Percentiles rank a stretch among this genome's conserved stretches.
phyloP scores from a whole-genome alignment of 2,329 filamentous ascomycete species.

The Apiospora malaysiana region DNA sequence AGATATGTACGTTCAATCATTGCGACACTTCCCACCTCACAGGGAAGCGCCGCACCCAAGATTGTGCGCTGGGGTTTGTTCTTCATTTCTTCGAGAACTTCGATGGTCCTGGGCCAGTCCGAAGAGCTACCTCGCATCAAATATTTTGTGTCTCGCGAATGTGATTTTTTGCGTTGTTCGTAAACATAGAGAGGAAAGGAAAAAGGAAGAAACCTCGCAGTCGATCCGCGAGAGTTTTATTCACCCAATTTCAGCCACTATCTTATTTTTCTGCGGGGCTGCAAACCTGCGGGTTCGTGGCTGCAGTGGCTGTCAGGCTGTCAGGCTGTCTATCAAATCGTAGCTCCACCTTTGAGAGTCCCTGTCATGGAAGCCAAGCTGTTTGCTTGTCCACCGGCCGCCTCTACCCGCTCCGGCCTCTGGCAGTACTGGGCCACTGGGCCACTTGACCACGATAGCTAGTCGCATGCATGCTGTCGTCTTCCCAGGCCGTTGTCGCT shows the following conservation, averaged over 20 bases:
- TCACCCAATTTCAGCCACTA: not conserved
- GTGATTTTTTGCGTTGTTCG: slow-evolving; percentile 56
- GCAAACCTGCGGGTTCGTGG: no score
- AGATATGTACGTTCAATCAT: slow-evolving; percentile 64
- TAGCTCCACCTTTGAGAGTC: not conserved
- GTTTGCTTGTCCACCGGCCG: not conserved
- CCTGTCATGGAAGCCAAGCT: not conserved
- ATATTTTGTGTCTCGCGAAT: slow-evolving; percentile 51
- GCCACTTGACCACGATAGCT: not conserved
- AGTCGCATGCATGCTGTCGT: slow-evolving; percentile 6
- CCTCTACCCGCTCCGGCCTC: not conserved
- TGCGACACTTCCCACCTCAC: slow-evolving; percentile 60
- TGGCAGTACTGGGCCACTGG: no score
- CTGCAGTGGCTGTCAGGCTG: not conserved
- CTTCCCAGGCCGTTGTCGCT: not conserved
- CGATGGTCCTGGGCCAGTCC: slow-evolving; percentile 55
- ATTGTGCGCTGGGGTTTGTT: slow-evolving; percentile 58
- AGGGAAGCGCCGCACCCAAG: slow-evolving; percentile 64
- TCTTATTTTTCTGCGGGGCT: not conserved
- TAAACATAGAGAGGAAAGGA: slow-evolving; percentile 42
- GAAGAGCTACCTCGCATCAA: slow-evolving; percentile 50
- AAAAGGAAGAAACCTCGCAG: slow-evolving; percentile 28
- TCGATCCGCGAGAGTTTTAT: slow-evolving; percentile 11
- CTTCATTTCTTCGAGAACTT: slow-evolving; percentile 57
- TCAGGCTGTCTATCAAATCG: not conserved